Evolutionary conservation across 192 early-diverging fungal species (phyloP), one percentile per base, ranked within the genome.

Genomic region (Podila epigama): DNA sequence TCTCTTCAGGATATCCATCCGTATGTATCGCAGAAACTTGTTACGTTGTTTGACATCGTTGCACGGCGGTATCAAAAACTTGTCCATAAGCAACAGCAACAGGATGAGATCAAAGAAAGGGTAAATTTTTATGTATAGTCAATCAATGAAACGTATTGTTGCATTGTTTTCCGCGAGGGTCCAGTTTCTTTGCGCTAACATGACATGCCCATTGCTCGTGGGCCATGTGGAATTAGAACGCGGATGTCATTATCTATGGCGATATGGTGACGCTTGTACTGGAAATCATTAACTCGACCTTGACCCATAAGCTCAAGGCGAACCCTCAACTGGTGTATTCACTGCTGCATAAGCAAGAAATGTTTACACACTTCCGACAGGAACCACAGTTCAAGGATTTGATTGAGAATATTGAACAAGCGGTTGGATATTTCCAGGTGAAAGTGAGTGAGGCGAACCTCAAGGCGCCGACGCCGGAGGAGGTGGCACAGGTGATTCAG

Each of bases 241-340:
- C 65, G 9, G 91, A 91, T 59, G 56, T 86, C 8, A 52, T 67
- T 13, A 84, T 93, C 15, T 93, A 91, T 62, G 79, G 82, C 13
- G 92, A 93, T 57, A 77, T 93, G 51, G 77, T 92, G 25, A 70
- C 82, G 9, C 64, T 92, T 2, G 75, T 93, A 3, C 82, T 93
- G 22, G 91, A 93, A 69, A 86, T 92, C 57, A 87, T 92, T 55
- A 92, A 93, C 73, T 84, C 90, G 9, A 81, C 89, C 1, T 48
- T 93, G 41, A 80, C 83, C 3, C 84, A 87, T 60, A 82, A 84
- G 8, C 66, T 93, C 11, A 85, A 88, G 44, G 73, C 85, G 29
- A 93, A 93, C 52, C 82, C 85, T 12, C 87, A 92, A 59, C 81
- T 93, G 20, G 80, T 92, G 1, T 92, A 93, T 70, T 84, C 90